Evolutionary conservation across 2,329 filamentous ascomycete genomes (phyloP).

Genomic region (Celoporthe dispersa): DNA sequence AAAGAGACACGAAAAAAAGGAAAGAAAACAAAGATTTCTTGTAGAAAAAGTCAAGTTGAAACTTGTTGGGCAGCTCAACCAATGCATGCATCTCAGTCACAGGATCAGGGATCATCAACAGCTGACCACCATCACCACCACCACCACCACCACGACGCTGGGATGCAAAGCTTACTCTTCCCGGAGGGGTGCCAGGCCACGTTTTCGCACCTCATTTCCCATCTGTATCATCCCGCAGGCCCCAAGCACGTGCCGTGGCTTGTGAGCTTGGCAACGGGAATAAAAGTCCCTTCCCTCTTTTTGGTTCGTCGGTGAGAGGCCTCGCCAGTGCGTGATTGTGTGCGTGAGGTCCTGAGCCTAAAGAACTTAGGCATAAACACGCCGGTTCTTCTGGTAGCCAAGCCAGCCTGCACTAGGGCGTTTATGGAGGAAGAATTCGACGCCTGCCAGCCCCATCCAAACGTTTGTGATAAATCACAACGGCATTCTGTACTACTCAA

Average conservation of each 20-base stretch:
- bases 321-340: too few species aligned
- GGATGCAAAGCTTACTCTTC: conserved; percentile 1
- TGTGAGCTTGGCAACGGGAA: background rate
- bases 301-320: background rate
- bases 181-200: background rate
- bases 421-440: too few species aligned
- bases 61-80: background rate
- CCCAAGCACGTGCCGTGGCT: background rate
- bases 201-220: background rate
- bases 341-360: too few species aligned
- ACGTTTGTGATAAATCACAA: too few species aligned
- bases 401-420: too few species aligned
- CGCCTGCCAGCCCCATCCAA: too few species aligned
- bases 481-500: too few species aligned
- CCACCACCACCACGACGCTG: background rate
- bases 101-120: conserved; percentile 3
- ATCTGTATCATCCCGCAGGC: background rate
- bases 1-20: too few species aligned
- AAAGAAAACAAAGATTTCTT: too few species aligned
- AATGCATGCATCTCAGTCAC: background rate
- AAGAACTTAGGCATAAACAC: too few species aligned
- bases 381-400: too few species aligned
- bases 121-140: background rate
- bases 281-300: background rate
- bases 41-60: background rate